Evolutionary conservation across 2,329 filamentous ascomycete species (phyloP).

Genomic region (Fusarium torulosum): DNA sequence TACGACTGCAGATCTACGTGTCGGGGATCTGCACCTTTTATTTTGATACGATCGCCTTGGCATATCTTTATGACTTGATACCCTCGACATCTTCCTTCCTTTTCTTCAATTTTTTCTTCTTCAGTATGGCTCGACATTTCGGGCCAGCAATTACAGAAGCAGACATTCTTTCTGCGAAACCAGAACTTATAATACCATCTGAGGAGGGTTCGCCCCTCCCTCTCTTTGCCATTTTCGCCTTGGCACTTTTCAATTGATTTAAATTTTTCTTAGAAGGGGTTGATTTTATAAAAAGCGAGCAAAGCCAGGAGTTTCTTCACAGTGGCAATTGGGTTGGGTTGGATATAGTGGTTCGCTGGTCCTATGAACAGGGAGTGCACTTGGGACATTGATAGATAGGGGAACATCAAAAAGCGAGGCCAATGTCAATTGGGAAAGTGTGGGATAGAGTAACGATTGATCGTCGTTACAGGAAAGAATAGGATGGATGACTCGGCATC

Average conservation of each 20-base stretch:
- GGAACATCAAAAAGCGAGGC: neutral
- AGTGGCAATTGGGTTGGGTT: slow-evolving; percentile 20
- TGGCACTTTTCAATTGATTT: slow-evolving; percentile 15
- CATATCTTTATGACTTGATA: slow-evolving; percentile 48
- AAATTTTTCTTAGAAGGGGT: slow-evolving; percentile 17
- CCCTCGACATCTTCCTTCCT: slow-evolving; percentile 32
- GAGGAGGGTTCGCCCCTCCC: slow-evolving; percentile 3
- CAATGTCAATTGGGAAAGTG: neutral
- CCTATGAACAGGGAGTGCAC: neutral
- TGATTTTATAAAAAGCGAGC: slow-evolving; percentile 39
- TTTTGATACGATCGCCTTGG: slow-evolving; percentile 38
- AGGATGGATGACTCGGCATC: neutral
- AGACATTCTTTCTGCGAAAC: slow-evolving; percentile 16
- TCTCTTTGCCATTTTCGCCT: slow-evolving; percentile 7
- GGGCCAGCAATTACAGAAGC: slow-evolving; percentile 3
- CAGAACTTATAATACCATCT: slow-evolving; percentile 33
- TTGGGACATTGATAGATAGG: slow-evolving; percentile 5
- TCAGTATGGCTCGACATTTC: neutral
- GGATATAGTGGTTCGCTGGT: slow-evolving; percentile 9
- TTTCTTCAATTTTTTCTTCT: slow-evolving; percentile 16
- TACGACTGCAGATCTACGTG: slow-evolving; percentile 27
- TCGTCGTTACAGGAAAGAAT: neutral
- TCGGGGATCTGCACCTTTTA: slow-evolving; percentile 15
- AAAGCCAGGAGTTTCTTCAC: slow-evolving; percentile 43
- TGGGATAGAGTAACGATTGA: neutral